Conservation (phyloP, 306 rosid genomes). For the Albizia julibrissin region DNA sequence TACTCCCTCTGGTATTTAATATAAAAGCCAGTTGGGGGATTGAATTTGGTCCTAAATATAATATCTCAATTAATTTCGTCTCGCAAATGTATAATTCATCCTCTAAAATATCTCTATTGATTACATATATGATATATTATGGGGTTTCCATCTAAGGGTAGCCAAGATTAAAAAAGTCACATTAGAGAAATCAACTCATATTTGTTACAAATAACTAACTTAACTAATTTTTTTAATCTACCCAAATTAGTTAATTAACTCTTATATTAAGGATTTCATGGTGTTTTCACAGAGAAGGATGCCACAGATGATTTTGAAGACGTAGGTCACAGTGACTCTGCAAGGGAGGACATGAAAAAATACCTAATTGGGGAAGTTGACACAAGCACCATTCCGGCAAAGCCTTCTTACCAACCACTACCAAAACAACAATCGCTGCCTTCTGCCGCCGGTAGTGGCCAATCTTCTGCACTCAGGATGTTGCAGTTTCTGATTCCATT, state of each 20-base stretch:
- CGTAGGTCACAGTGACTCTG: conserved; percentile 75
- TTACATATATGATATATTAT: too few relatives aligned
- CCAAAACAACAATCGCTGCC: conserved; percentile 25
- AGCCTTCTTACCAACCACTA: conserved; percentile 23
- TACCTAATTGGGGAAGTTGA: conserved; percentile 70
- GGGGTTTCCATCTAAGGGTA: too few relatives aligned
- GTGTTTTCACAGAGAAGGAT: conserved; percentile 65
- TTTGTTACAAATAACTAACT: too few relatives aligned
- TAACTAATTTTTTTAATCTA: too few relatives aligned
- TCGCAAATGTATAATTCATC: not conserved
- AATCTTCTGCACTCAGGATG: conserved; percentile 49
- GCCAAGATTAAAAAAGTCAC: too few relatives aligned
- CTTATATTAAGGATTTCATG: conserved; percentile 19
- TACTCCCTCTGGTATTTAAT: not conserved
- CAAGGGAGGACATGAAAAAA: conserved; percentile 58
- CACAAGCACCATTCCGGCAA: conserved; percentile 49
- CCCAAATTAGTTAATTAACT: too few relatives aligned
- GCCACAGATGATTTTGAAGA: conserved; percentile 88
- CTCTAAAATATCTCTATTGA: too few relatives aligned
- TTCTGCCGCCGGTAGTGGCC: conserved; percentile 21
- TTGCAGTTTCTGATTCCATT: conserved; percentile 65
- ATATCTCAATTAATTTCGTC: too few relatives aligned
- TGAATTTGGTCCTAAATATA: too few relatives aligned
- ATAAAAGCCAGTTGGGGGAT: too few relatives aligned
- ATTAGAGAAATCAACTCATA: too few relatives aligned